Conservation (phyloP, 1,284 basidiomycete genomes). For the Puccinia triticina region DNA sequence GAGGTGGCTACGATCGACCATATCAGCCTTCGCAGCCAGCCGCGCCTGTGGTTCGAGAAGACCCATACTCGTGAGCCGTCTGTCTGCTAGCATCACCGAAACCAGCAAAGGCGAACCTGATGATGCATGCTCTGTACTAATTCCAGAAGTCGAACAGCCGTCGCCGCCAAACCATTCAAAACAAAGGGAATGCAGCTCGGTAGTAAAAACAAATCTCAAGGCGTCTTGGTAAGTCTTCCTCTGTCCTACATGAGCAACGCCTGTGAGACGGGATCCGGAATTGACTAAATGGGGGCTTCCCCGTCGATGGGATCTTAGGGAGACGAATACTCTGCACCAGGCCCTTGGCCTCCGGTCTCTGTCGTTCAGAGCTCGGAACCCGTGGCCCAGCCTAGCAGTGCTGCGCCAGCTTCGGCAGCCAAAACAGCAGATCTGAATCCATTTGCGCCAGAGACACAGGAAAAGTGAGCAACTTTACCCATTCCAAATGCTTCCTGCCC, state of each 20-base stretch:
- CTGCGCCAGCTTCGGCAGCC: neutral
- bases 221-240: conserved; percentile 81
- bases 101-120: conserved; percentile 68
- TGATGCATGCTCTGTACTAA: conserved; percentile 59
- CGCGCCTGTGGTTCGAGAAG: conserved; percentile 46
- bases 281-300: neutral
- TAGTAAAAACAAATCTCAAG: conserved; percentile 66
- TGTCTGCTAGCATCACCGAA: conserved; percentile 63
- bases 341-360: conserved; percentile 38
- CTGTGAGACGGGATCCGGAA: neutral
- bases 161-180: conserved; percentile 79
- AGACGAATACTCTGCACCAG: conserved; percentile 34
- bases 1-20: conserved; percentile 53
- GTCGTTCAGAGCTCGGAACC: conserved; percentile 29
- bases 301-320: neutral
- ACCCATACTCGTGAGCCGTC: conserved; percentile 40
- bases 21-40: conserved; percentile 48
- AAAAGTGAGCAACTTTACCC: conserved; percentile 30
- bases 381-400: neutral
- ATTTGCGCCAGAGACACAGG: conserved; percentile 47
- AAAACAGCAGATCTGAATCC: conserved; percentile 38
- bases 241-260: conserved; percentile 62
- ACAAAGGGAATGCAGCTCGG: conserved; percentile 97
- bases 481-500: neutral
- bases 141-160: conserved; percentile 68